Percentiles rank a stretch among this genome's conserved stretches.
phyloP scores from a whole-genome alignment of 2,329 filamentous ascomycete species.

The Curvularia spicifera region DNA sequence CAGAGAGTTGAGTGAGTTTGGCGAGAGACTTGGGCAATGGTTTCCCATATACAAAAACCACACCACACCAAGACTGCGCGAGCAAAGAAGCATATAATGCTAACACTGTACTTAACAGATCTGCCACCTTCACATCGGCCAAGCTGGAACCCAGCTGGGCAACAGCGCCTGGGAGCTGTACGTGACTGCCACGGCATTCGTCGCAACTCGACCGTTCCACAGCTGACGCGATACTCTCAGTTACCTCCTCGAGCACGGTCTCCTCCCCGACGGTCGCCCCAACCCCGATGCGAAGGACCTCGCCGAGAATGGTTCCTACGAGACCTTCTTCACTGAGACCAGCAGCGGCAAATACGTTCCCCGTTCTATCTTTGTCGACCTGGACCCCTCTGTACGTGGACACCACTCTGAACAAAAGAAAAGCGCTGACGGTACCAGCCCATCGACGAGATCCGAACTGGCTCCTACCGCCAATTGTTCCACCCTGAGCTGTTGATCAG shows the following conservation, averaged over 20 bases:
- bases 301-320: conserved; percentile 68
- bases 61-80: neutral
- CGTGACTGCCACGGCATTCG: conserved; percentile 42
- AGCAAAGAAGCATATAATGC: conserved; percentile 6
- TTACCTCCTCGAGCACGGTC: conserved; percentile 75
- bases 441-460: conserved; percentile 76
- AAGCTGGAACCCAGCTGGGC: conserved; percentile 76
- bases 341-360: conserved; percentile 74
- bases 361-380: conserved; percentile 73
- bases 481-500: conserved; percentile 75
- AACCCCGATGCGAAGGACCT: conserved; percentile 67
- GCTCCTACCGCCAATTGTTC: conserved; percentile 71
- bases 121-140: conserved; percentile 71
- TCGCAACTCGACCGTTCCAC: conserved; percentile 12
- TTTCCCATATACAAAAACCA: neutral
- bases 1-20: neutral
- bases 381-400: conserved; percentile 68
- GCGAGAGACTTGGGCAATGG: neutral
- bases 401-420: neutral
- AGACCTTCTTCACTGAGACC: conserved; percentile 78
- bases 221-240: conserved; percentile 51
- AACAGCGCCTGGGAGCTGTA: conserved; percentile 80
- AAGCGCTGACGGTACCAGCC: conserved; percentile 52
- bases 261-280: conserved; percentile 68
- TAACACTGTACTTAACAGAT: conserved; percentile 55